These are phyloP conservation scores for Aureobasidium sp. DNA, from an alignment of 2,329 filamentous ascomycete genomes.

Conservation along the genomic window DNA sequence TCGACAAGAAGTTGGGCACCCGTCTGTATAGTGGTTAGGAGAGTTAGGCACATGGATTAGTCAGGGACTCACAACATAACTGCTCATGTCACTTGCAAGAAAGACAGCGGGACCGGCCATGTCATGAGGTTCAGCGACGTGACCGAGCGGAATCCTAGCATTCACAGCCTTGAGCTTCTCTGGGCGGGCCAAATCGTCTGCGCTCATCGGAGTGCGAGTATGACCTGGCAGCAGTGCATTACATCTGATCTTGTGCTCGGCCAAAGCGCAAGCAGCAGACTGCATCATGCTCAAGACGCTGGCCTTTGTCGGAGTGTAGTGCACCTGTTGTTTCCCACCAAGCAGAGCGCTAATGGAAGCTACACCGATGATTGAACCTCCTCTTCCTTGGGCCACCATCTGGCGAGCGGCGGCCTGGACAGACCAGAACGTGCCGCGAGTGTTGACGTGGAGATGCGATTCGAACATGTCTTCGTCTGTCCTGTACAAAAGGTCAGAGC, in stretches of 20 bases:
- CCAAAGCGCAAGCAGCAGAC: constrained; percentile 66
- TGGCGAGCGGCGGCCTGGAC: constrained; percentile 72
- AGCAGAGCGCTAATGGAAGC: constrained; percentile 64
- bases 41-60: too few species aligned
- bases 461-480: constrained; percentile 60
- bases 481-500: constrained; percentile 47
- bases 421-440: constrained; percentile 75
- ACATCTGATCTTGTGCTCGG: constrained; percentile 64
- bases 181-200: constrained; percentile 63
- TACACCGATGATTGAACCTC: constrained; percentile 69
- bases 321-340: constrained; percentile 65
- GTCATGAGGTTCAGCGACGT: constrained; percentile 54
- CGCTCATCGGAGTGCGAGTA: constrained; percentile 71
- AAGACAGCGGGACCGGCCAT: constrained; percentile 74
- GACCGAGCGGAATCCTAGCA: constrained; percentile 64
- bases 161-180: constrained; percentile 68
- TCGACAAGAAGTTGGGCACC: too few species aligned
- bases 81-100: constrained; percentile 66
- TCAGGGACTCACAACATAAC: constrained; percentile 59
- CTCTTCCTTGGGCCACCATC: constrained; percentile 59
- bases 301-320: constrained; percentile 83
- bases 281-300: constrained; percentile 72
- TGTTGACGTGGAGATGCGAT: constrained; percentile 65
- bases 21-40: too few species aligned
- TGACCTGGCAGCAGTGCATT: constrained; percentile 75